Conservation (phyloP, 2,329 filamentous ascomycete genomes). For the Fusarium sp. region DNA sequence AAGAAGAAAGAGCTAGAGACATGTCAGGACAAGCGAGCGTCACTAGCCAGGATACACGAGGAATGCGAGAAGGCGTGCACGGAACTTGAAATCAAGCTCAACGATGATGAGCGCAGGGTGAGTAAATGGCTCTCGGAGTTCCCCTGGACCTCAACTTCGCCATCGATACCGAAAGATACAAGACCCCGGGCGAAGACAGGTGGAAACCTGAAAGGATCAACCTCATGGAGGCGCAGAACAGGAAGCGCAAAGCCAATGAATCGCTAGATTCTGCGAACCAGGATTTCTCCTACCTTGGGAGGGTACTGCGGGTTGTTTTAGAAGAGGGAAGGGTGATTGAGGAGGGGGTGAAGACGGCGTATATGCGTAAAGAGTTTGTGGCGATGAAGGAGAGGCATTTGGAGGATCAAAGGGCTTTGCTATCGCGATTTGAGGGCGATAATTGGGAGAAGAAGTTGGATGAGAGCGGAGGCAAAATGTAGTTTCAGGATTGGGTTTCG, state of each 20-base stretch:
- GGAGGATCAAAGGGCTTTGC: not conserved
- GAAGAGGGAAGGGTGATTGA: not conserved
- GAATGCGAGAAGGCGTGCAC: not conserved
- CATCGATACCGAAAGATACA: not conserved
- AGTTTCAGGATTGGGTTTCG: not conserved
- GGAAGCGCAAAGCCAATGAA: not conserved
- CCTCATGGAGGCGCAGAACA: not conserved
- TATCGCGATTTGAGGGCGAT: not conserved
- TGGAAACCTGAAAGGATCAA: not conserved
- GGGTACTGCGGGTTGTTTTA: not conserved
- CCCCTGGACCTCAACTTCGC: not conserved
- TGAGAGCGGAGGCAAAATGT: accelerated
- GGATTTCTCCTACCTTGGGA: not conserved
- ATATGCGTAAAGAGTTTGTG: not conserved
- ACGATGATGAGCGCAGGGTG: not conserved
- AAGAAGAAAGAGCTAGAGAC: not conserved
- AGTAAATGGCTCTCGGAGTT: not conserved
- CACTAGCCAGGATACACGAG: not conserved
- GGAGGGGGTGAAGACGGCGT: not conserved
- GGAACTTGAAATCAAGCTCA: not conserved
- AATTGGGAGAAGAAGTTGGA: not conserved
- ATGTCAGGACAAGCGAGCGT: too few relatives aligned
- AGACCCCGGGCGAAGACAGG: not conserved
- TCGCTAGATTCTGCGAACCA: not conserved
- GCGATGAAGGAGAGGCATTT: not conserved